Base-by-base conservation (phyloP, 305 asterid genomes). In the Plantago coronopus region DNA sequence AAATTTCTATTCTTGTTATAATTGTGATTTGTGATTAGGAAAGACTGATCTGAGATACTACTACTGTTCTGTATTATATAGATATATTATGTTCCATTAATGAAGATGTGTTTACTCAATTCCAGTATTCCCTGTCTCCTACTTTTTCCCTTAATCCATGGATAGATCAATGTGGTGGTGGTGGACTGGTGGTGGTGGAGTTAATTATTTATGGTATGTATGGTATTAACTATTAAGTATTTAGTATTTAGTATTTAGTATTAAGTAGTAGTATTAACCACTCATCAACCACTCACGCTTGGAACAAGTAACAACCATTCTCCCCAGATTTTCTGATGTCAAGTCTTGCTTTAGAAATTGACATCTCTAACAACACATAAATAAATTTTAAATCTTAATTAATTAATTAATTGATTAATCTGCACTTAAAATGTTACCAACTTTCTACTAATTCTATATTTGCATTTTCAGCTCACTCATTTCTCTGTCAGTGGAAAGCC, bases 301-400 rank as follows among this genome's bases (percentile, higher is more conserved):
- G 7, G 42, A 47, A 17, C 40, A 34, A 34, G 13, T 3, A 66
- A 59, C 23, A 68, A 48, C 15, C 38, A 54, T 57, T 34, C 61
- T 11, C 42, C 56, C n/a, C 42, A 44, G 62, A 57, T 68, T 57
- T 72, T 53, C 45, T 77, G 67, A 77, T 74, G 77, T 67, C 74
- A 75, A 69, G 71, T 66, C 42, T 34, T 48, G 63, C 37, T 54
- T 59, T 63, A 14, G 66, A 69, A 66, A 59, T 58, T 66, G 74
- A 69, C 80, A 67, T 31, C 67, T 69, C 78, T 68, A 17, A 60
- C 55, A 65, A 27, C 22, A 17, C 9, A 20, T 46, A 15, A 14
- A 17, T 57, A 31, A 61, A n/a, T n/a, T n/a, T n/a, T n/a, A n/a
- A n/a, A n/a, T n/a, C n/a, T n/a, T n/a, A n/a, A n/a, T n/a, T n/a